Base-by-base conservation (phyloP, 305 asterid genomes). In the Striga hermonthica region DNA sequence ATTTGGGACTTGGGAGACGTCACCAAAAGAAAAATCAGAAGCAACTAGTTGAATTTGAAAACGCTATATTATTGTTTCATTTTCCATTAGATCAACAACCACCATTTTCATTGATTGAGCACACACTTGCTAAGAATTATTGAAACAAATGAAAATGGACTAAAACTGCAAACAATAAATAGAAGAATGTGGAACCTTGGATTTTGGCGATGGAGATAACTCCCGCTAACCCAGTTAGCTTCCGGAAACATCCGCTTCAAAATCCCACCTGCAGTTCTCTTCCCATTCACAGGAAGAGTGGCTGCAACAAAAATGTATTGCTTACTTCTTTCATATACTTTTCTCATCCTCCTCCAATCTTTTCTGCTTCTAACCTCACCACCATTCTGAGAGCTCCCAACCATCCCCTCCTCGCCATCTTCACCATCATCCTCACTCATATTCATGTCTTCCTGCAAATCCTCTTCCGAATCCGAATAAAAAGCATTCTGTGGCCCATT, bases 261-360 rank as follows among this genome's bases (percentile, higher is more conserved):
- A 48, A 79, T 79, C 65, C 94, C 96, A 64, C 99, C 97, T 54
- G 97, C 97, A 55, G 96, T 90, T 80, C 72, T 74, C 86, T 90
- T 93, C 40, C 97, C 98, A 58, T 93, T 93, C 55, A 80, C 67
- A 71, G 98, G 98, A 81, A 90, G 97, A 10, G 98, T 93, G 48
- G 98, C 98, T 47, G 97, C 98, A 66, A 90, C 90, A 75, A 93
- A 92, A 61, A 93, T 84, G 77, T 87, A 93, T 78, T 93, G 98
- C 84, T 93, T 93, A 75, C 98, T 90, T 66, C 98, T 79, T 49
- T 74, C 73, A 50, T 93, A 90, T 62, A 74, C 61, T 73, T 86
- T 84, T 73, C 97, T 84, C 62, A 83, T 85, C 76, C 98, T 86
- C 80, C 86, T 83, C 97, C 98, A 86, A 69, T 86, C 97, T 74